These are phyloP conservation scores for Alternaria infectoria DNA, from an alignment of 2,329 filamentous ascomycete species.

Conservation along the genomic window DNA sequence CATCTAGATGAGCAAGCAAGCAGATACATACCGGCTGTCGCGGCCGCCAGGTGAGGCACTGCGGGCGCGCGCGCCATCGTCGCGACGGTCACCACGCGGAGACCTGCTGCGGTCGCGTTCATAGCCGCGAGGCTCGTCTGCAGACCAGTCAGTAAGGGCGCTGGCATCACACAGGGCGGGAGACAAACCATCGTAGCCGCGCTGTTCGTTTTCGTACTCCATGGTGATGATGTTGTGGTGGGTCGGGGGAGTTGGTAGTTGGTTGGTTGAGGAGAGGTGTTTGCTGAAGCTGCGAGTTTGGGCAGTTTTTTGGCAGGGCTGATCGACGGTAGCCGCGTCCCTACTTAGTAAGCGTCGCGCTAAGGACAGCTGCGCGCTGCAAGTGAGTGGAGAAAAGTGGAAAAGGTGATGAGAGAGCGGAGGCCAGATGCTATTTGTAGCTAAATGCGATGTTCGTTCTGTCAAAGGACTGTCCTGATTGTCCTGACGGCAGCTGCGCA, in stretches of 20 bases:
- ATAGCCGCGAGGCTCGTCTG: constrained; percentile 66
- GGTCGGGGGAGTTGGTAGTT: constrained; percentile 27
- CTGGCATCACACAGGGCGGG: constrained; percentile 9
- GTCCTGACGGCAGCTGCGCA: constrained; percentile 6
- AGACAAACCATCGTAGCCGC: constrained; percentile 69
- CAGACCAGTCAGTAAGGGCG: constrained; percentile 30
- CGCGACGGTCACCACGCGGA: constrained; percentile 60
- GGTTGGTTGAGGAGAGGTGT: constrained; percentile 29
- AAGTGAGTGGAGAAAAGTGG: constrained; percentile 27
- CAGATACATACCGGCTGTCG: constrained; percentile 45
- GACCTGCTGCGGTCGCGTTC: constrained; percentile 71
- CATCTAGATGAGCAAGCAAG: not conserved
- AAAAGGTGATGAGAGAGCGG: constrained; percentile 4
- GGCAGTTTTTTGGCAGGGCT: constrained; percentile 40
- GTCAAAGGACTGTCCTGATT: constrained; percentile 3
- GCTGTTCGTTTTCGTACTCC: constrained; percentile 71
- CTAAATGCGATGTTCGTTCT: not conserved
- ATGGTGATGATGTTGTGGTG: constrained; percentile 55
- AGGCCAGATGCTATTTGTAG: constrained; percentile 10
- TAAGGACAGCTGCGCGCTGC: constrained; percentile 27
- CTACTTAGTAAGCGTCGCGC: constrained; percentile 39
- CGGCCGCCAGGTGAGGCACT: constrained; percentile 70
- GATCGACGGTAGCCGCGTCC: constrained; percentile 41
- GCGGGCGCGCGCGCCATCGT: constrained; percentile 65
- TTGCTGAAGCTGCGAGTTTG: constrained; percentile 23